phyloP scores from a whole-genome alignment of 2,329 filamentous ascomycete species.

The Aspergillus neotritici region DNA sequence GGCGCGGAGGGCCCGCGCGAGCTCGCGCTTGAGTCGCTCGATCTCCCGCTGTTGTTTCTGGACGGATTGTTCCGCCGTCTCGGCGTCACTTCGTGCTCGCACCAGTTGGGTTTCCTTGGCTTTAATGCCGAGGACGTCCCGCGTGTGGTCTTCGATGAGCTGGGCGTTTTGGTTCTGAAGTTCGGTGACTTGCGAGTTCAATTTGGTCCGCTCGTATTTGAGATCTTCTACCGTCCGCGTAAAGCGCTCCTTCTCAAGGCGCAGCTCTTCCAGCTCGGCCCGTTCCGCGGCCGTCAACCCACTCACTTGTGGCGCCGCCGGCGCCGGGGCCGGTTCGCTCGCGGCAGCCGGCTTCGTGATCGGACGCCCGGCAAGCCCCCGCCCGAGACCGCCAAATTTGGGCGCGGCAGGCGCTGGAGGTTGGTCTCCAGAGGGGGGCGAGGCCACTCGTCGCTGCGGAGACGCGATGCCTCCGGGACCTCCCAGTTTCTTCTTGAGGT shows the following conservation, averaged over 20 bases:
- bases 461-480: slow-evolving; percentile 38
- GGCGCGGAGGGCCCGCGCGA: slow-evolving; percentile 46
- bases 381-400: slow-evolving; percentile 61
- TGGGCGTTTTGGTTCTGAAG: slow-evolving; percentile 95
- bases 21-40: slow-evolving; percentile 85
- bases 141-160: slow-evolving; percentile 92
- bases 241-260: slow-evolving; percentile 74
- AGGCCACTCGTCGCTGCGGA: slow-evolving; percentile 40
- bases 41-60: slow-evolving; percentile 81
- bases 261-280: slow-evolving; percentile 86
- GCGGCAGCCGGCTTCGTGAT: slow-evolving; percentile 62
- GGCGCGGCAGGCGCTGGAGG: slow-evolving; percentile 36
- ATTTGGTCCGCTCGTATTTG: slow-evolving; percentile 71
- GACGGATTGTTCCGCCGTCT: slow-evolving; percentile 79
- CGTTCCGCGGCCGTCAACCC: slow-evolving; percentile 74
- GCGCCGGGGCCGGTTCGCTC: slow-evolving; percentile 44
- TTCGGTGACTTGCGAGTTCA: slow-evolving; percentile 83
- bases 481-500: slow-evolving; percentile 40
- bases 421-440: slow-evolving; percentile 43
- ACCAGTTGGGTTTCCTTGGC: slow-evolving; percentile 97
- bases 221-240: slow-evolving; percentile 71
- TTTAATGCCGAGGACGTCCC: slow-evolving; percentile 92
- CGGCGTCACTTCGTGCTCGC: slow-evolving; percentile 80
- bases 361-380: slow-evolving; percentile 77
- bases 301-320: slow-evolving; percentile 52